Conservation (phyloP, 441 rosid species). For the Mallotus japonicus region DNA sequence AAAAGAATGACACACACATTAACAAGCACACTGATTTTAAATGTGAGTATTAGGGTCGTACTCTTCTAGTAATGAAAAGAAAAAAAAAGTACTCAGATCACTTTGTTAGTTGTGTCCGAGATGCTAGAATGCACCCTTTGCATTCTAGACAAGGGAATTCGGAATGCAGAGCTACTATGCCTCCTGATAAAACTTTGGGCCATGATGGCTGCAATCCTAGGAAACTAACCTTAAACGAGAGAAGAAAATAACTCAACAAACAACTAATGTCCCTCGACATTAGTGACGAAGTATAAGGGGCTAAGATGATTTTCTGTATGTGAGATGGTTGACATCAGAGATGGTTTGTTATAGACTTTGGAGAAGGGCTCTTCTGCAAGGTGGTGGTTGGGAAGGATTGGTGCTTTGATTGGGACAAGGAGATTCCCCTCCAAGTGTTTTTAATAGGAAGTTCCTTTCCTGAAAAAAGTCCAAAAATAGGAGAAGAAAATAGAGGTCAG, state of each 20-base stretch:
- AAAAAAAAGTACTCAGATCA: slow-evolving; percentile 46
- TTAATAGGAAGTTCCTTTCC: slow-evolving; percentile 92
- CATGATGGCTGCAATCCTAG: slow-evolving; percentile 67
- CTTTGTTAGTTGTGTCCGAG: slow-evolving; percentile 52
- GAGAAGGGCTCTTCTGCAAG: slow-evolving; percentile 96
- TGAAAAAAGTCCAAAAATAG: slow-evolving; percentile 36
- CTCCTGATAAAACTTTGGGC: slow-evolving; percentile 71
- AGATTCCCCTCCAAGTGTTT: slow-evolving; percentile 91
- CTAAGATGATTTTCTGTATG: slow-evolving; percentile 26
- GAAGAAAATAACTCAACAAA: slow-evolving; percentile 31
- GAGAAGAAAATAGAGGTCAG: slow-evolving; percentile 23
- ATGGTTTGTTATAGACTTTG: slow-evolving; percentile 62
- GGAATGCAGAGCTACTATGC: slow-evolving; percentile 73
- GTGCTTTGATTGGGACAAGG: slow-evolving; percentile 53
- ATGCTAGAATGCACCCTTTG: slow-evolving; percentile 74
- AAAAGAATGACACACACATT: slow-evolving; percentile 53
- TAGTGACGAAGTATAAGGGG: slow-evolving; percentile 20
- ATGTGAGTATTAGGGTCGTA: slow-evolving; percentile 35
- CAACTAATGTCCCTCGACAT: slow-evolving; percentile 30
- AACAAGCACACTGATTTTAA: slow-evolving; percentile 39
- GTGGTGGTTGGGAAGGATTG: slow-evolving; percentile 73
- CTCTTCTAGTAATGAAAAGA: slow-evolving; percentile 31
- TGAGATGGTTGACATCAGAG: slow-evolving; percentile 30
- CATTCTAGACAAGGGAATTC: slow-evolving; percentile 50
- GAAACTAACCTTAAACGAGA: slow-evolving; percentile 28